Evolutionary conservation across 345 rosid species (phyloP), one percentile per base, ranked within the genome.

Genomic region (Moricandia arvensis): DNA sequence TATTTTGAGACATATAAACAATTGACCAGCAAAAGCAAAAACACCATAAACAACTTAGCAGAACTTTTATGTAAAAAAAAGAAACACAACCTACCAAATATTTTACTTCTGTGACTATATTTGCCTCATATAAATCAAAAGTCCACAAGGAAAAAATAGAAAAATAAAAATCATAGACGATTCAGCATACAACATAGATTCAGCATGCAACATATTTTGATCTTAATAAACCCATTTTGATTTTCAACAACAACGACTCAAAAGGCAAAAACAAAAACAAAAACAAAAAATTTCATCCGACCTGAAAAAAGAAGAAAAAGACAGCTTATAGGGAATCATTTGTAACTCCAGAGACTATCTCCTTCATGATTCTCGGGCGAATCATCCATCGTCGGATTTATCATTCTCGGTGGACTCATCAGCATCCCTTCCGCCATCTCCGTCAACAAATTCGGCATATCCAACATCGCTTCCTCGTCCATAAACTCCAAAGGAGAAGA

Each of bases 351-450:
- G 5, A 90, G 81, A 51, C 78, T 80, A 45, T 86, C 93, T 11
- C 53, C 96, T 35, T 80, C 82, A 6, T 86, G 84, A 74, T 82
- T 77, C 30, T 81, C 86, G 6, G 89, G 84, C 35, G 96, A 86
- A 69, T 86, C 91, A 18, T 84, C 86, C 0, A 83, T 84, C 9
- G 85, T 69, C 15, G 86, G 82, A 11, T 82, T 71, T 70, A 41
- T 75, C 78, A 88, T 88, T 67, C 96, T 83, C 10, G 96, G 96
- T 1, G 96, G 96, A 69, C 88, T 90, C 65, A 90, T 75, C 5
- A 90, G 72, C 93, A 90, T 88, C 26, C 87, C 96, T 30, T 74
- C 93, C 0, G 96, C 96, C 96, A 90, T 88, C 31, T 85, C 90
- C 79, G 82, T 85, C 55, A 88, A 69, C 82, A 88, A 80, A 80